These are phyloP conservation scores for Lagenidium giganteum DNA, from an alignment of 352 stramenopile species.

Conservation along the genomic window DNA sequence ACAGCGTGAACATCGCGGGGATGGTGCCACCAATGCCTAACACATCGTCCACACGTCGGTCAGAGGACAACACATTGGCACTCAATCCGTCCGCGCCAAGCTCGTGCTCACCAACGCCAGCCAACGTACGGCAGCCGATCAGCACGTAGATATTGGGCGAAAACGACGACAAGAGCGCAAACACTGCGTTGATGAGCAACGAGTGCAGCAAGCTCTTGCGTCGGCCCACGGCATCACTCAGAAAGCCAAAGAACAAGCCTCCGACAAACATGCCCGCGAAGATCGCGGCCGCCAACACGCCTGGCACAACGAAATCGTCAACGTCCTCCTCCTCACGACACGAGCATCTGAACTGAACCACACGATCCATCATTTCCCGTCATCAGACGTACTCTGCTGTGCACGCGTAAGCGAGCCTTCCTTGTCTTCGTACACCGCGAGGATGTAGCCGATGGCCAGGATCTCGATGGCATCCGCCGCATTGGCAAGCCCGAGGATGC, in stretches of 20 bases:
- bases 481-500: conserved; percentile 79
- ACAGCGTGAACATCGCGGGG: conserved; percentile 83
- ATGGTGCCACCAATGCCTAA: conserved; percentile 85
- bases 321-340: neutral
- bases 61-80: neutral
- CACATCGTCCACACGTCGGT: conserved; percentile 12
- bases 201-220: conserved; percentile 68
- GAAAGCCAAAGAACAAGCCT: conserved; percentile 64
- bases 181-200: conserved; percentile 75
- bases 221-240: conserved; percentile 77
- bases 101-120: conserved; percentile 60
- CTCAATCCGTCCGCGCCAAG: too few species aligned
- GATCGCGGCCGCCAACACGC: conserved; percentile 77
- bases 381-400: conserved; percentile 39
- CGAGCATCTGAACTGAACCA: neutral
- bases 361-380: neutral
- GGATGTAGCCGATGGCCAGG: conserved; percentile 88
- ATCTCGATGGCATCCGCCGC: conserved; percentile 89
- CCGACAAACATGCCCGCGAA: conserved; percentile 90
- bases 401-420: conserved; percentile 45
- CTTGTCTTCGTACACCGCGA: conserved; percentile 77
- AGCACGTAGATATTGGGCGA: conserved; percentile 58
- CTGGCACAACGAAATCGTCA: conserved; percentile 29
- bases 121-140: conserved; percentile 53
- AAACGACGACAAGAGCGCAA: conserved; percentile 69